A percentile compares a stretch with the other conserved stretches of the same genome.
Conservation (phyloP, 2,329 filamentous ascomycete genomes). For the Nemania sp. region DNA sequence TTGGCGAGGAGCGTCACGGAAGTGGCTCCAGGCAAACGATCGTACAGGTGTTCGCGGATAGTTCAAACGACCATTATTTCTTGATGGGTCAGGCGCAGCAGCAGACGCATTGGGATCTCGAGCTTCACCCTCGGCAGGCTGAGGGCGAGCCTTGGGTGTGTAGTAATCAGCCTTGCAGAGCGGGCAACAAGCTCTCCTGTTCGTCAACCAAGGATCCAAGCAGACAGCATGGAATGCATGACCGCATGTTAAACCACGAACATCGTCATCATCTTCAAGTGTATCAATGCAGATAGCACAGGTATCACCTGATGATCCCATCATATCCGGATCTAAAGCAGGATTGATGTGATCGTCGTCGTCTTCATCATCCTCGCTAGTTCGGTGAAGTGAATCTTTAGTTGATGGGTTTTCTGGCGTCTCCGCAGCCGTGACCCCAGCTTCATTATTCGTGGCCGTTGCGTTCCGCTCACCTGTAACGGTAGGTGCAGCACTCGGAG, state of each 20-base stretch:
- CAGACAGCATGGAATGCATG: conserved; percentile 98
- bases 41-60: conserved; percentile 58
- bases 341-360: conserved; percentile 87
- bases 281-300: conserved; percentile 97
- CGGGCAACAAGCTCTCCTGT: conserved; percentile 92
- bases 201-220: conserved; percentile 96
- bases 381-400: conserved; percentile 43
- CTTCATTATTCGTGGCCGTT: conserved; percentile 5
- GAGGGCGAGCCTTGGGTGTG: conserved; percentile 85
- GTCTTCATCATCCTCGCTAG: conserved; percentile 66
- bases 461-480: conserved; percentile 1
- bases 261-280: conserved; percentile 94
- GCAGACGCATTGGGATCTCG: conserved; percentile 48
- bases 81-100: conserved; percentile 49
- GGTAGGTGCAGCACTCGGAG: conserved; percentile 46
- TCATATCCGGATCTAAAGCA: conserved; percentile 82
- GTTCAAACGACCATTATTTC: conserved; percentile 60
- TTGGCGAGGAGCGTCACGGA: conserved; percentile 50
- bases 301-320: conserved; percentile 86
- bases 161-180: conserved; percentile 99
- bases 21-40: conserved; percentile 54
- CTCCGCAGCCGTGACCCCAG: conserved; percentile 42
- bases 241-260: conserved; percentile 94
- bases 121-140: conserved; percentile 57
- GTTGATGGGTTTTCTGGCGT: conserved; percentile 35